A percentile compares a stretch with the other conserved stretches of the same genome.
phyloP scores from a whole-genome alignment of 2,329 filamentous ascomycete species.

The Colletotrichum sp. region DNA sequence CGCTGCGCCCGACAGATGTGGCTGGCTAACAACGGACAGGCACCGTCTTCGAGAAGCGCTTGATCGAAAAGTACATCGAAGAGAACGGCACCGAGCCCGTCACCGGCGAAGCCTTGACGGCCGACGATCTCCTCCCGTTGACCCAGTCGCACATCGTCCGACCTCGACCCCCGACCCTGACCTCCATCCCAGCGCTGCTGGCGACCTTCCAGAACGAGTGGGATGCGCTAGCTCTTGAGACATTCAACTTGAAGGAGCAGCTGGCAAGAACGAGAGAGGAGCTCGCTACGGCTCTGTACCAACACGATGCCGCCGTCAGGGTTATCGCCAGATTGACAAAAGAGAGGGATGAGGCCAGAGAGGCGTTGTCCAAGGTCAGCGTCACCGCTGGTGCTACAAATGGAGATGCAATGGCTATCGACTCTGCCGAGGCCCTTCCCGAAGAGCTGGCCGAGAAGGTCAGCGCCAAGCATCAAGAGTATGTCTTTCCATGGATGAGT shows the following conservation, averaged over 20 bases:
- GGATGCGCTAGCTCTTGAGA: conserved; percentile 91
- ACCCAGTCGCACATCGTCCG: conserved; percentile 84
- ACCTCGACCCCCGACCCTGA: conserved; percentile 89
- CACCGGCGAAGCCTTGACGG: conserved; percentile 81
- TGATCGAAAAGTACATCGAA: conserved; percentile 93
- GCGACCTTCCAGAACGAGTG: conserved; percentile 98
- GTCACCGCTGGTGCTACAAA: conserved; percentile 64
- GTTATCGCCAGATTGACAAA: conserved; percentile 91
- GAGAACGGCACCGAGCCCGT: conserved; percentile 94
- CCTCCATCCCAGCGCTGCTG: conserved; percentile 93
- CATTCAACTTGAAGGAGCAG: conserved; percentile 89
- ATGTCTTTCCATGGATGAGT: conserved; percentile 40
- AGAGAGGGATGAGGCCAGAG: conserved; percentile 90
- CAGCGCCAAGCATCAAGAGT: conserved; percentile 82
- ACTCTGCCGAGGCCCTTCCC: conserved; percentile 74
- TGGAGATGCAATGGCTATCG: conserved; percentile 92
- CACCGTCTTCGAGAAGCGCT: conserved; percentile 90
- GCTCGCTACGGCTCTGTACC: conserved; percentile 90
- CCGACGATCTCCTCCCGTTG: conserved; percentile 87
- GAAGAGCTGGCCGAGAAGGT: conserved; percentile 75
- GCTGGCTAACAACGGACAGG: conserved; percentile 51
- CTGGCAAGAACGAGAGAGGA: conserved; percentile 90
- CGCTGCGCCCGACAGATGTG: background rate
- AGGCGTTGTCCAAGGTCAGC: conserved; percentile 85
- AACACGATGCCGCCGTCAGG: conserved; percentile 94